Base-by-base conservation (phyloP, 768 basidiomycete species). In the Sporobolomyces phaffii region DNA sequence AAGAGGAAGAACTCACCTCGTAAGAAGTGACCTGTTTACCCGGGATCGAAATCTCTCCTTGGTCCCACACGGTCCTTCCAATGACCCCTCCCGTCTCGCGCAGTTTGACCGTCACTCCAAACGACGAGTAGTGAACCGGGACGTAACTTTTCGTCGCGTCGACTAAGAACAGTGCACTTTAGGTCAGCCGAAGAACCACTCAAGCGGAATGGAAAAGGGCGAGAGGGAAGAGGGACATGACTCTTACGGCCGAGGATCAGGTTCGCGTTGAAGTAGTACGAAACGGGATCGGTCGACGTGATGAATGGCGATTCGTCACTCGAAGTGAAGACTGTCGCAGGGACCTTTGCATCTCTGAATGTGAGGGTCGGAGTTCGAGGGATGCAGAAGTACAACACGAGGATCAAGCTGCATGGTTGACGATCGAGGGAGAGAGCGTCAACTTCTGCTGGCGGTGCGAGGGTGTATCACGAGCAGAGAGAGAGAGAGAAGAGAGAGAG, bases 371-470 rank as follows among this genome's bases (percentile, higher is more conserved):
- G 66, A 4, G 56, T 53, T 36, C 66, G 60, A 0, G 66, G 66
- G n/a, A 68, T 53, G 29, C 57, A 51, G 44, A 68, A 68, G 50
- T 63, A 68, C 54, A 62, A 48, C 26, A 58, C 28, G 22, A 68
- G 17, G 61, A 68, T 59, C 24, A 41, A n/a, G n/a, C n/a, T n/a
- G n/a, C n/a, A n/a, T n/a, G n/a, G n/a, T n/a, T n/a, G n/a, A n/a
- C n/a, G n/a, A n/a, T n/a, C n/a, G n/a, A n/a, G n/a, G n/a, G n/a
- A n/a, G n/a, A n/a, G n/a, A n/a, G n/a, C n/a, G n/a, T n/a, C n/a
- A n/a, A n/a, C n/a, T n/a, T n/a, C n/a, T n/a, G n/a, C n/a, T n/a
- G n/a, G n/a, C n/a, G n/a, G n/a, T n/a, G n/a, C n/a, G n/a, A n/a
- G n/a, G n/a, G n/a, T n/a, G n/a, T n/a, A n/a, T n/a, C n/a, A n/a